Base-by-base conservation (phyloP, 2,329 filamentous ascomycete species). In the Hawksworthiomyces lignivorus region DNA sequence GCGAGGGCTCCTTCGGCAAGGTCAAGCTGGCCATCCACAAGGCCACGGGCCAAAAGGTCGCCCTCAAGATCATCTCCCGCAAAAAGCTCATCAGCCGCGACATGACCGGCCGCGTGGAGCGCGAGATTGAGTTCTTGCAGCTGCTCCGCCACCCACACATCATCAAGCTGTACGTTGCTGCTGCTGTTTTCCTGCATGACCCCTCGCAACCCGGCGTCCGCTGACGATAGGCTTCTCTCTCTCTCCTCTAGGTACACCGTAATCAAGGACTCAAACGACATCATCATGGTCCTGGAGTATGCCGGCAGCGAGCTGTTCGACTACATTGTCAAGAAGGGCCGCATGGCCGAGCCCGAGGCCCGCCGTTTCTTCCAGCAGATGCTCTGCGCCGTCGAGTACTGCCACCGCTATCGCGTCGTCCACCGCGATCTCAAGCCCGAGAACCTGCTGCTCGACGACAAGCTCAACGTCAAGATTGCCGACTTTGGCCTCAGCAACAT, bases 231-330 rank as follows among this genome's bases (percentile, higher is more conserved):
- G 8, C n/a, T n/a, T n/a, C n/a, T n/a, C n/a, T n/a, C n/a, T n/a
- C n/a, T n/a, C n/a, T n/a, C 12, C 3, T 26, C 24, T 55, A 92
- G 87, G 43, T 95, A 87, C 64, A 97, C 92, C 22, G 92, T 98
- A 50, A 97, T 98, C 62, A 96, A 94, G 49, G 96, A 90, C 7
- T 79, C 82, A 19, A 80, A 77, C 48, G 92, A 98, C 61, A 98
- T 98, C 60, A 92, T 97, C 63, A 98, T 98, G 92, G 92, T 98
- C 36, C 78, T 98, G 52, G 92, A 98, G 64, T 98, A 94, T 64
- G 92, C 92, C 31, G 92, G 92, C 48, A 87, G 87, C 47, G 92
- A 98, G 64, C 73, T 98, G 46, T 98, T 98, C 65, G 90, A 98
- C 64, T 97, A 97, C 65, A 92, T 98, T 48, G 92, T 98, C 45